Percentiles rank a stretch among this genome's conserved stretches.
Conservation (phyloP, 495 filamentous ascomycete species). For the Aspergillus wentii region DNA sequence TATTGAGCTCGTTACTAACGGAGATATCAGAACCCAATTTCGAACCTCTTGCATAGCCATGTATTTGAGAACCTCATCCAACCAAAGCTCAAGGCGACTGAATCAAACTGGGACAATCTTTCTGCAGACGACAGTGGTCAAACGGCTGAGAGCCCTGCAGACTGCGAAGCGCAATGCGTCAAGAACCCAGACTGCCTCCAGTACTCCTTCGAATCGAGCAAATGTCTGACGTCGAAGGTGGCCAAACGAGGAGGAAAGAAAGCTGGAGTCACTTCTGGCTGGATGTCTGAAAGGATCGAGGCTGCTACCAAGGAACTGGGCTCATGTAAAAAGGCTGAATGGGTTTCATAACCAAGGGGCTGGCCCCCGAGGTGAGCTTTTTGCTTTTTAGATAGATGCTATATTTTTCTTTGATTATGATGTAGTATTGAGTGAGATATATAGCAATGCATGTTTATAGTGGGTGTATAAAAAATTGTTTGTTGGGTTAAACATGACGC, state of each 20-base stretch:
- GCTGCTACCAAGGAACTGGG: too few species aligned
- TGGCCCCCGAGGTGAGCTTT: too few species aligned
- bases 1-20: constrained; percentile 5
- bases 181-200: constrained; percentile 30
- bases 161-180: constrained; percentile 33
- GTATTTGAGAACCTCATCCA: constrained; percentile 40
- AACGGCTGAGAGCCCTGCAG: constrained; percentile 13
- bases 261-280: constrained; percentile 17
- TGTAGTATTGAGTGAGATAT: too few species aligned
- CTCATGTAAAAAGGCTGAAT: too few species aligned
- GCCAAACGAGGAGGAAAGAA: constrained; percentile 11
- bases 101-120: constrained; percentile 42
- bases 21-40: constrained; percentile 22
- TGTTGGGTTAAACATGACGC: too few species aligned
- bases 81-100: constrained; percentile 25
- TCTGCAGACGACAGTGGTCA: too few species aligned
- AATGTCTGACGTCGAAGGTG: constrained; percentile 23
- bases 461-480: too few species aligned
- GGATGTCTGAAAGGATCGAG: constrained; percentile 28
- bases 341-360: too few species aligned
- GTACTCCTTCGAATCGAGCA: constrained; percentile 25
- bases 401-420: too few species aligned
- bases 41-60: constrained; percentile 35
- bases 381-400: too few species aligned
- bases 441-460: too few species aligned